These are phyloP conservation scores for Candida takata DNA, from an alignment of 805 yeast species.

Conservation along the genomic window DNA sequence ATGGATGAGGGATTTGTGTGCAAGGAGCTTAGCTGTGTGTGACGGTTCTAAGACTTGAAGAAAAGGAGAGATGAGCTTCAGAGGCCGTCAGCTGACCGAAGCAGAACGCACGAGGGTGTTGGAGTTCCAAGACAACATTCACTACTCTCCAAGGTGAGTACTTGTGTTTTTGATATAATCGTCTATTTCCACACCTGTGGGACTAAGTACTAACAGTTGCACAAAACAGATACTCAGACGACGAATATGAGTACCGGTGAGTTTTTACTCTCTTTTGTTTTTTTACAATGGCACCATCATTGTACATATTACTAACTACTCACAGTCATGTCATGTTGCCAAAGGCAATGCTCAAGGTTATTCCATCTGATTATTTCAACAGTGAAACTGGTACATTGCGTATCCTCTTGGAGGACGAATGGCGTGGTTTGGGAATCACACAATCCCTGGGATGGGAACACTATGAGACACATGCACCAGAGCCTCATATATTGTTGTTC, in stretches of 20 bases:
- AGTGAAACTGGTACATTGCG: slow-evolving; percentile 91
- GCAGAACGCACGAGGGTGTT: slow-evolving; percentile 79
- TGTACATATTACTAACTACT: too few species aligned
- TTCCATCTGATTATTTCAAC: slow-evolving; percentile 91
- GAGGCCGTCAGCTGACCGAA: slow-evolving; percentile 69
- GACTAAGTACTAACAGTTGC: slow-evolving; percentile 7
- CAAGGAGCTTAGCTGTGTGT: too few species aligned
- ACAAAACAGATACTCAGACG: slow-evolving; percentile 69
- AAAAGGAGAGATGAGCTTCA: slow-evolving; percentile 30
- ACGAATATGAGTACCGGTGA: slow-evolving; percentile 71
- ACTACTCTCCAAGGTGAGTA: slow-evolving; percentile 70
- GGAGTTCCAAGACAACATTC: slow-evolving; percentile 90
- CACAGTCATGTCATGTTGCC: slow-evolving; percentile 93
- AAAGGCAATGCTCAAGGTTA: slow-evolving; percentile 86
- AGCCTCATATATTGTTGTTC: slow-evolving; percentile 91
- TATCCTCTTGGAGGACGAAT: slow-evolving; percentile 88
- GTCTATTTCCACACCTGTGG: too few species aligned
- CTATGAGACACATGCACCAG: slow-evolving; percentile 96
- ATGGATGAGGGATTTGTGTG: too few species aligned
- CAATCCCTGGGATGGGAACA: slow-evolving; percentile 98
- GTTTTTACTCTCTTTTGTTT: neutral
- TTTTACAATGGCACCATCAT: too few species aligned
- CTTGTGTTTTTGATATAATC: neutral
- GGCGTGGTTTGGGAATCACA: slow-evolving; percentile 97
- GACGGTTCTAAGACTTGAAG: too few species aligned